These are phyloP conservation scores for Tylopilus balloui DNA, from an alignment of 768 basidiomycete species.

Conservation along the genomic window DNA sequence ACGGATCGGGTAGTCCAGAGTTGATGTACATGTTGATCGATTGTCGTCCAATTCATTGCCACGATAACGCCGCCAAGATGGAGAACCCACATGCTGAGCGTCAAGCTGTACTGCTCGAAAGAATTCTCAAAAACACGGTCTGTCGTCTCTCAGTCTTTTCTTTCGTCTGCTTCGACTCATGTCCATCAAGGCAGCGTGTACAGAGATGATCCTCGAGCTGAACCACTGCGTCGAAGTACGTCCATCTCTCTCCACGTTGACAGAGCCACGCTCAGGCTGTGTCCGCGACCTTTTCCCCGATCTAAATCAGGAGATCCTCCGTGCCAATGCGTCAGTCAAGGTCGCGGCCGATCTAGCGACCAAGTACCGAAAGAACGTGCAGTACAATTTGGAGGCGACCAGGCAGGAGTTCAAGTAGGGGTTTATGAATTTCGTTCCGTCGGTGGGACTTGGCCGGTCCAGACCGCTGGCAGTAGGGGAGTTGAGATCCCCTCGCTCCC, in stretches of 20 bases:
- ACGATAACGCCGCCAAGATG: slow-evolving; percentile 43
- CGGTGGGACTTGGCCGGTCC: not conserved
- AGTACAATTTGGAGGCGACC: slow-evolving; percentile 83
- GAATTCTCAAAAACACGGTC: slow-evolving; percentile 88
- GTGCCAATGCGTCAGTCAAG: slow-evolving; percentile 72
- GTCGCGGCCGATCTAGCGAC: slow-evolving; percentile 78
- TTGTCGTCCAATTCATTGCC: slow-evolving; percentile 1
- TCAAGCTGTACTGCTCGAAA: slow-evolving; percentile 84
- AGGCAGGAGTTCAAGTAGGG: slow-evolving; percentile 29
- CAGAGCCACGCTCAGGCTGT: not conserved
- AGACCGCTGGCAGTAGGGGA: not conserved
- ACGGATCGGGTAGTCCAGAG: not conserved
- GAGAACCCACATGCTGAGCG: slow-evolving; percentile 94
- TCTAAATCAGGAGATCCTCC: slow-evolving; percentile 61
- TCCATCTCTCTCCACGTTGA: not conserved
- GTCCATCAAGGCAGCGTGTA: slow-evolving; percentile 78
- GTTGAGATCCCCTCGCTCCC: not conserved
- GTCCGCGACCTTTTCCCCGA: no score
- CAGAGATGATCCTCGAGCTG: slow-evolving; percentile 83
- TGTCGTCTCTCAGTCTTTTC: slow-evolving; percentile 22
- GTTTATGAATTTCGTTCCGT: no score
- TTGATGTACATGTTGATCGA: slow-evolving; percentile 2
- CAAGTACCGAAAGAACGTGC: slow-evolving; percentile 90
- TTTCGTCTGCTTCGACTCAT: not conserved
- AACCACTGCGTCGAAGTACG: slow-evolving; percentile 83